A percentile compares a stretch with the other conserved stretches of the same genome.
These are phyloP conservation scores for Camelina neglecta DNA, from an alignment of 345 rosid genomes.

Conservation along the genomic window DNA sequence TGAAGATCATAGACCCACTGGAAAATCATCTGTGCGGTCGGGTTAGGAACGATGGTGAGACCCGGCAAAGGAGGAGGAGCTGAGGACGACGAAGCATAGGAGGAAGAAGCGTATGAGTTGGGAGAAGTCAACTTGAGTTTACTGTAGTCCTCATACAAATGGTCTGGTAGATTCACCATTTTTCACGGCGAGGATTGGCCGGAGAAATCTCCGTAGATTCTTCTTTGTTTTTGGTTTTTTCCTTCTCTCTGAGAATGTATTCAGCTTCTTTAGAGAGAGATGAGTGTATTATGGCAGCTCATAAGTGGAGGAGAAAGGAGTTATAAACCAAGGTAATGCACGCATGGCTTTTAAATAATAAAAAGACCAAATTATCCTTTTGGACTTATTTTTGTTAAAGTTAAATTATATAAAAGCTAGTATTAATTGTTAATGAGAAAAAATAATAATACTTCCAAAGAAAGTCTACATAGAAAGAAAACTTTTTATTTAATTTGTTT, in stretches of 20 bases:
- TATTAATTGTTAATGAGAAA: neutral
- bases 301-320: constrained; percentile 8
- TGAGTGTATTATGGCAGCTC: constrained; percentile 23
- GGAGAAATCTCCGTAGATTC: neutral
- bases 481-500: neutral
- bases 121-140: neutral
- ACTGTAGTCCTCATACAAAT: constrained; percentile 37
- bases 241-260: neutral
- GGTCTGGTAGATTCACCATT: constrained; percentile 35
- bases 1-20: constrained; percentile 46
- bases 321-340: constrained; percentile 14
- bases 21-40: neutral
- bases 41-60: neutral
- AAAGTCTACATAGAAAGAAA: constrained; percentile 10
- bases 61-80: constrained; percentile 6
- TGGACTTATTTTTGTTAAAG: neutral
- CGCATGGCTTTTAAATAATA: neutral
- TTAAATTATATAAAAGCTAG: neutral
- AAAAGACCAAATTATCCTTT: neutral
- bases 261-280: neutral
- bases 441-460: constrained; percentile 19
- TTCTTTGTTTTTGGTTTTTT: neutral
- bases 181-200: neutral
- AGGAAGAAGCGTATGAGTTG: no score
- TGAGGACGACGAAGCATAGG: neutral